Evolutionary conservation across 139 green algal genomes (phyloP), one percentile per base, ranked within the genome.

Genomic region (Ulvella scutata): DNA sequence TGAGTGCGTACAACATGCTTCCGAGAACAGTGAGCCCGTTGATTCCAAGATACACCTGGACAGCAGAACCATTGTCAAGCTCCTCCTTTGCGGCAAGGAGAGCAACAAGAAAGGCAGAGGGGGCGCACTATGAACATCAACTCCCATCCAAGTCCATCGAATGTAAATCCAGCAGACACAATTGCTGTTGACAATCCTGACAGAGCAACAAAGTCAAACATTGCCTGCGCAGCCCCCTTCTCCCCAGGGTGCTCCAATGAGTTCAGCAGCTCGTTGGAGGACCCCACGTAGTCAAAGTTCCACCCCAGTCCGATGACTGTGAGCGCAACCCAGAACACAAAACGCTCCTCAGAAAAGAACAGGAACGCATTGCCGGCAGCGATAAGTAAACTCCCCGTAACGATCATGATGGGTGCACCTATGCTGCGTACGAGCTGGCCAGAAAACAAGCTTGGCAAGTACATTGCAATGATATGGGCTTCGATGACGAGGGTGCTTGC

Each of bases 391-490:
- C n/a, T 67, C 6, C 51, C 51, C 4, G 51, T n/a, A n/a, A 67
- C 51, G 17, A 67, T n/a, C 51, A 67, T 67, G 51, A 67, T 33
- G 2, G 62, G 20, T 29, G 62, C 10, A 3, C 26, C 31, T 1
- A 40, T 29, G 62, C 33, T 29, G 62, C 62, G 62, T 17, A 74
- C n/a, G 7, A 74, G 62, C 29, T 23, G 38, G 62, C 62, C 62
- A 9, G 62, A 43, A 33, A 74, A 74, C 23, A 74, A 33, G 33
- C 33, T 43, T 17, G 62, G 62, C 23, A 74, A 20, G 34, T 43
- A 74, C 62, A 74, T 74, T 17, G 33, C 62, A 33, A 74, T 20
- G 62, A 74, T 74, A 33, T 74, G 62, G 9, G 62, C 62, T 23
- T 74, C 33, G 34, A 74, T 74, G 10, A 40, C 62, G 2, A 74